phyloP scores from a whole-genome alignment of 2,329 filamentous ascomycete genomes.

The Aspergillus ochraceus region DNA sequence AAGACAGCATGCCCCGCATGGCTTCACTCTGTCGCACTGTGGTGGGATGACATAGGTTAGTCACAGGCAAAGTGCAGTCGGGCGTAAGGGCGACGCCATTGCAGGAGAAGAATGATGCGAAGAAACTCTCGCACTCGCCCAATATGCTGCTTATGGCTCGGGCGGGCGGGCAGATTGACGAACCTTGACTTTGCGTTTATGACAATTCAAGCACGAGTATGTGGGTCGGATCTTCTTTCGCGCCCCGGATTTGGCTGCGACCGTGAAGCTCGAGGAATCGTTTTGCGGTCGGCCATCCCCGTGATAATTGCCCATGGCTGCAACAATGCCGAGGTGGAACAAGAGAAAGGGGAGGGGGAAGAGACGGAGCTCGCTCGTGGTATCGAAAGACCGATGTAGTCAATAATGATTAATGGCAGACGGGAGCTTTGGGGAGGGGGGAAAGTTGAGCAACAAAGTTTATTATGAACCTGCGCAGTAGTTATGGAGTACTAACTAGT shows the following conservation, averaged over 20 bases:
- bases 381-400: neutral
- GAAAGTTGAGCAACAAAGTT: neutral
- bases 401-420: neutral
- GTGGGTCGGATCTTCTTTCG: conserved; percentile 31
- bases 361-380: neutral
- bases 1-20: conserved; percentile 31
- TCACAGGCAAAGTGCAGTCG: neutral
- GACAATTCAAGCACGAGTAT: conserved; percentile 31
- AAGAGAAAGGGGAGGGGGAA: neutral
- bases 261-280: neutral
- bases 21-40: conserved; percentile 33
- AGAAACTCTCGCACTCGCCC: neutral
- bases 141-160: neutral
- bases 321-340: neutral
- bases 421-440: neutral
- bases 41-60: neutral
- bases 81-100: neutral
- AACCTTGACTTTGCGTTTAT: conserved; percentile 37
- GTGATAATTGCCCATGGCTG: conserved; percentile 4
- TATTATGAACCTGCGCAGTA: neutral
- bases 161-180: neutral
- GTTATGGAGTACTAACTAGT: too few species aligned
- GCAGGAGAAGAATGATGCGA: neutral
- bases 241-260: conserved; percentile 8
- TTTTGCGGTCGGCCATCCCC: conserved; percentile 1